Base-by-base conservation (phyloP, 2,329 filamentous ascomycete genomes). In the Kalmusia sp. region DNA sequence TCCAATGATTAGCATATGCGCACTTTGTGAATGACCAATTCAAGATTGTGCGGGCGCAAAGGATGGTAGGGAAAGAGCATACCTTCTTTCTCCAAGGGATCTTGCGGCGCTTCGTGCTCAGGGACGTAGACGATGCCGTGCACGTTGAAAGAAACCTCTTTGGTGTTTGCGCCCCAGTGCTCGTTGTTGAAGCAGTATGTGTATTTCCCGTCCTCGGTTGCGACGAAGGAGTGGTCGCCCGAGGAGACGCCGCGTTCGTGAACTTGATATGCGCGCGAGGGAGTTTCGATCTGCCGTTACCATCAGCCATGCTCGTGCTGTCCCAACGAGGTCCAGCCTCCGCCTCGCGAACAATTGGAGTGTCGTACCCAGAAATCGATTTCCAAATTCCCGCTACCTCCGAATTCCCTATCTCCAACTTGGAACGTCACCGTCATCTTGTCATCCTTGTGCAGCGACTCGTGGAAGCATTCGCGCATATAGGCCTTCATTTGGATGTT, bases 161-260 rank as follows among this genome's bases (percentile, higher is more conserved):
- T 99, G 74, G 87, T 96, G 76, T 92, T 92, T 54, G 93, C 92
- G 54, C 91, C 91, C 92, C 93, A 99, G 76, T 95, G 89, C 82
- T 98, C 93, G 79, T 99, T 99, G 79, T 95, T 96, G 81, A 99
- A 99, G 86, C 95, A 99, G 86, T 99, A 99, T 52, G 85, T 82
- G 80, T 90, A 97, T 79, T 90, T 92, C 62, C 95, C 95, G 76
- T 99, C 93, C 71, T 87, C 79, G 66, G 84, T 81, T 46, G 95
- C 93, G 33, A 87, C 89, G 79, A 99, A 98, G 53, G 91, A 91
- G 80, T 96, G 92, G 77, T 98, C 93, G 73, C 95, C 95, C 67
- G 90, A 93, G 58, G 93, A 93, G 54, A 95, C 85, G 55, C 86
- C 83, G 76, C 89, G 90, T 73, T 96, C 86, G 77, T 91, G 89